Conservation (phyloP, 192 early-diverging fungal genomes). For the Entomortierella chlamydospora region DNA sequence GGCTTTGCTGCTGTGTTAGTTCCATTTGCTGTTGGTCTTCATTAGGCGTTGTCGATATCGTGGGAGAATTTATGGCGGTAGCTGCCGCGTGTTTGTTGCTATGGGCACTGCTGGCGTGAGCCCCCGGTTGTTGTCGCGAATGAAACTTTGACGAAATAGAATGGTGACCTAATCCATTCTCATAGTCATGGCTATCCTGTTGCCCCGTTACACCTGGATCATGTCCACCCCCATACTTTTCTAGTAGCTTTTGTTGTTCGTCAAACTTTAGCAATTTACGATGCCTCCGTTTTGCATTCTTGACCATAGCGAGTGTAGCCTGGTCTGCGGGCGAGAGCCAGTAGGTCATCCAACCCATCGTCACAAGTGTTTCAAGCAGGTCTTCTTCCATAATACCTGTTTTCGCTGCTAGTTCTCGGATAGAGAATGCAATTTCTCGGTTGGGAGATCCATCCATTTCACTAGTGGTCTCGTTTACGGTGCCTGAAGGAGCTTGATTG, state of each 20-base stretch:
- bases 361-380: slow-evolving; percentile 71
- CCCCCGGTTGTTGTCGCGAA: slow-evolving; percentile 3
- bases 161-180: slow-evolving; percentile 13
- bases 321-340: slow-evolving; percentile 56
- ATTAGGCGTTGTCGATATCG: not conserved
- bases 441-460: not conserved
- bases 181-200: slow-evolving; percentile 7
- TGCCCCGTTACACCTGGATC: not conserved
- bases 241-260: slow-evolving; percentile 36
- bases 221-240: slow-evolving; percentile 10
- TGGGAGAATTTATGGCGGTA: no score
- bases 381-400: slow-evolving; percentile 82
- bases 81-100: not conserved
- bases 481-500: not conserved
- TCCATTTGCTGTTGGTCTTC: not conserved
- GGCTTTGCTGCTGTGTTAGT: not conserved
- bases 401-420: slow-evolving; percentile 63
- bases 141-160: not conserved
- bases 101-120: not conserved
- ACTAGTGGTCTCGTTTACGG: not conserved
- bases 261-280: slow-evolving; percentile 38
- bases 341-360: slow-evolving; percentile 66
- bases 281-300: slow-evolving; percentile 33
- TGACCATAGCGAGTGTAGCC: not conserved
- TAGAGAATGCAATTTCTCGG: slow-evolving; percentile 48